Evolutionary conservation across 768 basidiomycete genomes (phyloP), one percentile per base, ranked within the genome.

Genomic region (Lyophyllum shimeji): DNA sequence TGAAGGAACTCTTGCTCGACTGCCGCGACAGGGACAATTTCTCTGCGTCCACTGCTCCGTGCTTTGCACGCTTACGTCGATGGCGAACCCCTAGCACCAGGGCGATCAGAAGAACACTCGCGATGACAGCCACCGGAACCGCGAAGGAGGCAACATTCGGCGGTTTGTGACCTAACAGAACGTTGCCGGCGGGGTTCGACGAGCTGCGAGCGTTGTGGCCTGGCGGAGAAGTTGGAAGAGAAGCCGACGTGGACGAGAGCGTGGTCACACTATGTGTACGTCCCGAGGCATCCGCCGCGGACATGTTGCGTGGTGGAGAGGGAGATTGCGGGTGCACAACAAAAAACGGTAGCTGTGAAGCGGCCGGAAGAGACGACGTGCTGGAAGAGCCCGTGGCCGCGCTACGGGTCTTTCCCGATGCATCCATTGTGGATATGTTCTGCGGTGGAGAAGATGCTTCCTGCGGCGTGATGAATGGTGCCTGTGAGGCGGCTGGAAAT

Each of bases 71-170:
- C 50, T 65, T 69, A 17, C 68, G 63, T 25, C 66, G 65, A 43
- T 67, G 69, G 9, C 64, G 65, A 40, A 73, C 49, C 7, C 66
- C 65, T 21, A 74, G 57, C 24, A 58, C 56, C 9, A 61, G 50
- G 2, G 72, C 72, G 13, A 72, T 48, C 7, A 76, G 42, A 6
- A 73, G 49, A 37, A 74, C 65, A 9, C 62, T 67, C 9, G 67
- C 65, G 24, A 74, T 62, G 43, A 69, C 60, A 15, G 73, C 71
- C 8, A 75, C 62, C 1, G 74, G 74, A 20, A 74, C 64, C 7
- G 69, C 71, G 52, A 69, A 67, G 15, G 71, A 70, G 7, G 65
- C 69, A 3, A 65, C 57, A 5, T 72, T 66, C 17, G 66, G 69
- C 1, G 65, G 48, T 3, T 55, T 55, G 13, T 63, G 69, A 3